Evolutionary conservation across 805 yeast species (phyloP), one percentile per base, ranked within the genome.

Genomic region (Candida suzukii): DNA sequence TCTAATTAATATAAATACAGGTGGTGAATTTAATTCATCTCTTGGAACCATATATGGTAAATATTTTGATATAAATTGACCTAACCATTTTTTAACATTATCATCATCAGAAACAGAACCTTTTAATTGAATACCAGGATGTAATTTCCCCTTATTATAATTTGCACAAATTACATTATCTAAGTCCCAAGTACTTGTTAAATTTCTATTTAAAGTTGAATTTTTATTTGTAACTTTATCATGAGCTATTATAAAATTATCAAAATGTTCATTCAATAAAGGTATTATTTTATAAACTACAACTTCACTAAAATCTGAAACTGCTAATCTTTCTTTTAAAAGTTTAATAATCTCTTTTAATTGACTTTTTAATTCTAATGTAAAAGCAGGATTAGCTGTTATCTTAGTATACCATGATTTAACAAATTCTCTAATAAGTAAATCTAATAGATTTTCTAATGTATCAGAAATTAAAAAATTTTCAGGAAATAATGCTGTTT

Each of bases 281-380:
- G 96, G 96, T 7, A 85, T 41, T 0, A 85, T 28, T 35, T 70
- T 70, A 25, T 76, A 61, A 1, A 86, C 79, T 3, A 83, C 45
- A 25, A 87, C 53, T 33, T 70, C 70, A 1, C 88, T 68, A 18
- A 74, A 60, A 51, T 86, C 87, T 1, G 78, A 43, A 0, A 54
- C 50, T 0, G 46, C 52, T 1, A 80, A 43, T 25, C 82, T 58
- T 4, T 47, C 43, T 21, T 70, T 69, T 8, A 88, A 39, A 17
- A 60, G 60, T 9, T 46, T 49, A 2, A 78, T 53, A 0, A 73
- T 71, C 2, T 46, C 38, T 9, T 70, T 61, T 25, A 83, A 57
- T 40, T 76, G 73, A 2, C 52, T 37, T 34, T 65, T 67, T 8
- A 82, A 60, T 24, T 68, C 67, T 12, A 68, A 65, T 3, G 66